phyloP scores from a whole-genome alignment of 805 yeast genomes.

The Yamadazyma ubonensis region DNA sequence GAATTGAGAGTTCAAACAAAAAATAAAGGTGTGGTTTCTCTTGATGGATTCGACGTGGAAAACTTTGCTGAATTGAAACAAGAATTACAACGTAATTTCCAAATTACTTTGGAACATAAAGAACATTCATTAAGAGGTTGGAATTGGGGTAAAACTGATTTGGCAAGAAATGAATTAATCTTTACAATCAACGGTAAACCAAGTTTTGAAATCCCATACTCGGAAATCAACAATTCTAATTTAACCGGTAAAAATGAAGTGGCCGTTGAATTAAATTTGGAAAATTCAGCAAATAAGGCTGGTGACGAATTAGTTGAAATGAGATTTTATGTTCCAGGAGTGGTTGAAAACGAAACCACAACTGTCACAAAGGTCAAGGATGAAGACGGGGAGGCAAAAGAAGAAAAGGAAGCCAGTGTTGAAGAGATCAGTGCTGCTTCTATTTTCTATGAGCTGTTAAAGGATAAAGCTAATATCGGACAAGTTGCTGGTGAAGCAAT shows the following conservation, averaged over 20 bases:
- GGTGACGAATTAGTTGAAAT: slow-evolving; percentile 97
- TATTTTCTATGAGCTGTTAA: slow-evolving; percentile 84
- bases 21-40: slow-evolving; percentile 76
- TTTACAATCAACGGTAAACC: slow-evolving; percentile 88
- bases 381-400: slow-evolving; percentile 40
- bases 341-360: slow-evolving; percentile 49
- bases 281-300: slow-evolving; percentile 58
- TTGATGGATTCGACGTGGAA: slow-evolving; percentile 89
- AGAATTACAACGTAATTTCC: slow-evolving; percentile 77
- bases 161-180: slow-evolving; percentile 87
- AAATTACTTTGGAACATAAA: slow-evolving; percentile 68
- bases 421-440: slow-evolving; percentile 70
- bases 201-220: slow-evolving; percentile 85
- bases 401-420: slow-evolving; percentile 36
- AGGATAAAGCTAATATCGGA: slow-evolving; percentile 92
- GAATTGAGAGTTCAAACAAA: slow-evolving; percentile 88
- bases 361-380: slow-evolving; percentile 24
- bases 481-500: slow-evolving; percentile 93
- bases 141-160: slow-evolving; percentile 97
- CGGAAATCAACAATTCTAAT: slow-evolving; percentile 77
- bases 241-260: slow-evolving; percentile 92
- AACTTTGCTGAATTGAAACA: slow-evolving; percentile 80
- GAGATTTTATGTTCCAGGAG: slow-evolving; percentile 92
- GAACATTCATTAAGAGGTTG: slow-evolving; percentile 97
- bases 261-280: slow-evolving; percentile 76